These are phyloP conservation scores for Heteromeles arbutifolia DNA, from an alignment of 306 rosid species.

Conservation along the genomic window DNA sequence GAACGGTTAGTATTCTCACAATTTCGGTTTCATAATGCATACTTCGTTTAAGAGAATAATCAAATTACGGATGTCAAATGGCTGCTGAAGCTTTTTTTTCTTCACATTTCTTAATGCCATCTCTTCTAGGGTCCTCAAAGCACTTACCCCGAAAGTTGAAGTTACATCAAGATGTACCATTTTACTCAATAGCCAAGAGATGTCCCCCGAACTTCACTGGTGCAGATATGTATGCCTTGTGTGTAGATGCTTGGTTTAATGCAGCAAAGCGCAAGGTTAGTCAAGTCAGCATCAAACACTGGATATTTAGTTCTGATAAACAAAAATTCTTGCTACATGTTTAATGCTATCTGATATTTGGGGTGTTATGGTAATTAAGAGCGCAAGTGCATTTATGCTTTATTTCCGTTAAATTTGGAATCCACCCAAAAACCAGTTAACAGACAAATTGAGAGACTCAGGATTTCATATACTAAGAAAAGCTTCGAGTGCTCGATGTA, in stretches of 20 bases:
- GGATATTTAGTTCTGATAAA: neutral
- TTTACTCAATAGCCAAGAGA: slow-evolving; percentile 65
- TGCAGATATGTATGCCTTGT: slow-evolving; percentile 94
- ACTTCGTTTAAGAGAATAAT: neutral
- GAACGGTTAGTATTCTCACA: slow-evolving; percentile 45
- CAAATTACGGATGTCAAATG: neutral
- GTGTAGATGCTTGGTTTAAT: slow-evolving; percentile 96
- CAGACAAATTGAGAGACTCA: neutral
- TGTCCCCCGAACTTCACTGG: slow-evolving; percentile 92
- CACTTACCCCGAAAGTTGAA: slow-evolving; percentile 88
- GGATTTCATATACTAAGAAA: no score
- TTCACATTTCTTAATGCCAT: neutral
- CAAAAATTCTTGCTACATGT: neutral
- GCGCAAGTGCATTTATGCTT: neutral
- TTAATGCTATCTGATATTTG: neutral
- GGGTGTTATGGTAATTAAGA: neutral
- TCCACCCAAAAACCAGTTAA: neutral
- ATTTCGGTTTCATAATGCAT: neutral
- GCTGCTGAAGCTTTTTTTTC: neutral
- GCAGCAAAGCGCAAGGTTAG: slow-evolving; percentile 88
- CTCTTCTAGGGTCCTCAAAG: slow-evolving; percentile 65
- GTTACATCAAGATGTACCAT: slow-evolving; percentile 67
- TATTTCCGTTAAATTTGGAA: neutral
- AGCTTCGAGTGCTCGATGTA: neutral
- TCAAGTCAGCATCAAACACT: slow-evolving; percentile 6